Conservation (phyloP, 768 basidiomycete species). For the Cubamyces sp. region DNA sequence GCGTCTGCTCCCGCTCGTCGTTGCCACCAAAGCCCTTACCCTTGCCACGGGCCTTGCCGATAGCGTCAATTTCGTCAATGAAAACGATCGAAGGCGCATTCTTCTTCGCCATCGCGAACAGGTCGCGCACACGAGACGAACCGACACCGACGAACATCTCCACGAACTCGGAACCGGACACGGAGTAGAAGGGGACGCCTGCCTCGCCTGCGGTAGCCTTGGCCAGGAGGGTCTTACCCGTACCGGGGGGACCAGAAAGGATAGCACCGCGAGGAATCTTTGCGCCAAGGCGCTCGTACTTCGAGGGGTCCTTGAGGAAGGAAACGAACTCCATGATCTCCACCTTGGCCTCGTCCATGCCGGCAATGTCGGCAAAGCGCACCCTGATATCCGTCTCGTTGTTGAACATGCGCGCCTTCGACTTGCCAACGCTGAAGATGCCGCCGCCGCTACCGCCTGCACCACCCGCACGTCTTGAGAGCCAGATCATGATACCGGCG, state of each 20-base stretch:
- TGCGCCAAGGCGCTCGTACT: conserved; percentile 95
- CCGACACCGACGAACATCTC: conserved; percentile 99
- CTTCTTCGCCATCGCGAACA: conserved; percentile 97
- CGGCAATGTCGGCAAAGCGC: conserved; percentile 96
- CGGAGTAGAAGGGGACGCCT: conserved; percentile 95
- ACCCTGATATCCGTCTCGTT: conserved; percentile 93
- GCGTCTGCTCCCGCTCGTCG: conserved; percentile 96
- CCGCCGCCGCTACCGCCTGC: conserved; percentile 74
- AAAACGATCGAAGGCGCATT: conserved; percentile 99
- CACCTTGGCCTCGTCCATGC: conserved; percentile 99
- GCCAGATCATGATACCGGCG: conserved; percentile 87
- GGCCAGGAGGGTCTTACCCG: conserved; percentile 96
- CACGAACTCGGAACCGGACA: conserved; percentile 98
- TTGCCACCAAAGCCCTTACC: conserved; percentile 85
- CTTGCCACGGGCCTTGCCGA: conserved; percentile 90
- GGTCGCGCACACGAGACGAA: conserved; percentile 94
- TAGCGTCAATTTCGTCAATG: conserved; percentile 99
- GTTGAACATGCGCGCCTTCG: conserved; percentile 92
- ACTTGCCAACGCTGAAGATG: conserved; percentile 97
- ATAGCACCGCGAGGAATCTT: conserved; percentile 97
- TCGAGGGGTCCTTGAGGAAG: conserved; percentile 93
- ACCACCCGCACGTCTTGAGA: conserved; percentile 71
- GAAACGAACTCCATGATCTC: conserved; percentile 99
- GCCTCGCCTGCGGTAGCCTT: conserved; percentile 99
- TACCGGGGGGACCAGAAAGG: conserved; percentile 94